Percentiles rank a stretch among this genome's conserved stretches.
These are phyloP conservation scores for Nymphaea thermarum DNA, from an alignment of 164 flowering plant genomes.

Conservation along the genomic window DNA sequence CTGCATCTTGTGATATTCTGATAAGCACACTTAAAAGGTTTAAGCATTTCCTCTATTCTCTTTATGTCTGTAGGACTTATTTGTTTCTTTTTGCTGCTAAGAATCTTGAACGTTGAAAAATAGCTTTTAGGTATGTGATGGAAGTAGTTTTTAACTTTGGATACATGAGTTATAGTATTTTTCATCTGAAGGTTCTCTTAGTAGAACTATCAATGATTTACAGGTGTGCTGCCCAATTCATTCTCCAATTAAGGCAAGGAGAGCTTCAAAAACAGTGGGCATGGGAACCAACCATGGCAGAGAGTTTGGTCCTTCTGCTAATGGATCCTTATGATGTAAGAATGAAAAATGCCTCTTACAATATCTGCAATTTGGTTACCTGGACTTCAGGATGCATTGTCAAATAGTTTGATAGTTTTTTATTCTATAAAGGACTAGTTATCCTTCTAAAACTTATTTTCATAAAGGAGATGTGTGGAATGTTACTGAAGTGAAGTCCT, in stretches of 20 bases:
- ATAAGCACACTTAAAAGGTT: slow-evolving; percentile 70
- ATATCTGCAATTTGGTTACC: too few species aligned
- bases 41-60: neutral
- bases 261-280: slow-evolving; percentile 73
- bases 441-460: too few species aligned
- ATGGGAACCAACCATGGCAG: slow-evolving; percentile 90
- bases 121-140: too few species aligned
- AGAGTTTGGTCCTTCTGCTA: slow-evolving; percentile 74
- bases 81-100: too few species aligned
- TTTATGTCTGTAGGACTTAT: neutral
- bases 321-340: slow-evolving; percentile 86
- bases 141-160: too few species aligned
- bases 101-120: too few species aligned
- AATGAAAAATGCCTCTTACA: neutral
- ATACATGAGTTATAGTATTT: too few species aligned
- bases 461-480: too few species aligned
- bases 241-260: slow-evolving; percentile 43
- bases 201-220: slow-evolving; percentile 1
- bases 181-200: too few species aligned
- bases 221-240: slow-evolving; percentile 68
- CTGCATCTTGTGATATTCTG: slow-evolving; percentile 42
- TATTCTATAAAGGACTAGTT: too few species aligned
- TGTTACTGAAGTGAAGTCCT: too few species aligned
- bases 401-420: too few species aligned
- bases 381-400: neutral